These are phyloP conservation scores for Citrus maxima DNA, from an alignment of 345 rosid genomes.

Conservation along the genomic window DNA sequence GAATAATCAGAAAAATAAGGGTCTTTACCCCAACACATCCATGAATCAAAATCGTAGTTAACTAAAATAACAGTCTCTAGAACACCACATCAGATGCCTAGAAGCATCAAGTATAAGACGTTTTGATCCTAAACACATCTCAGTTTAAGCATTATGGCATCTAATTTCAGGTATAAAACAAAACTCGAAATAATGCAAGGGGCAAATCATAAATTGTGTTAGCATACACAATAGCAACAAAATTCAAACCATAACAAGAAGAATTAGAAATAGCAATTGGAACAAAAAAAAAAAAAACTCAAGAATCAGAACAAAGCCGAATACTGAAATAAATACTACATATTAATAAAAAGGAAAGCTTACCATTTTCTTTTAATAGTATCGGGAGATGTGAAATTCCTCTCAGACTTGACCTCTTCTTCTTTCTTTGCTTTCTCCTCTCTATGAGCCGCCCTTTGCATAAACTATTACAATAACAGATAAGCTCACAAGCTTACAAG, in stretches of 20 bases:
- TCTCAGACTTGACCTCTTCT: constrained; percentile 53
- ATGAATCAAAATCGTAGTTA: background rate
- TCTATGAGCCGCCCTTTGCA: constrained; percentile 73
- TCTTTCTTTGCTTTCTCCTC: constrained; percentile 57
- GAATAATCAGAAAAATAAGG: background rate
- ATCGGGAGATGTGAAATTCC: constrained; percentile 37
- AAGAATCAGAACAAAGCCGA: background rate
- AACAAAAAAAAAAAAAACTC: constrained; percentile 5
- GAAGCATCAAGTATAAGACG: background rate
- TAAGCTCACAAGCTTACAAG: background rate
- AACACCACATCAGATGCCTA: background rate
- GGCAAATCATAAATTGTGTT: background rate
- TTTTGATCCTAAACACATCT: background rate
- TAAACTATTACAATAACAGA: constrained; percentile 44
- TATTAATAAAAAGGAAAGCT: background rate
- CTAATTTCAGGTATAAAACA: background rate
- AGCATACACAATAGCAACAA: background rate
- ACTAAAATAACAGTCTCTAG: background rate
- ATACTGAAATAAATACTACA: background rate
- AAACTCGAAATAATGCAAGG: background rate
- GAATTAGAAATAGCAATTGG: background rate
- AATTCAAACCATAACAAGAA: background rate
- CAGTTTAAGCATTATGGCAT: background rate
- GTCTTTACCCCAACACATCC: background rate
- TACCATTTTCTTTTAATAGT: constrained; percentile 64